Evolutionary conservation across 352 stramenopile species (phyloP).

Genomic region (Thalassiosira mediterranea): DNA sequence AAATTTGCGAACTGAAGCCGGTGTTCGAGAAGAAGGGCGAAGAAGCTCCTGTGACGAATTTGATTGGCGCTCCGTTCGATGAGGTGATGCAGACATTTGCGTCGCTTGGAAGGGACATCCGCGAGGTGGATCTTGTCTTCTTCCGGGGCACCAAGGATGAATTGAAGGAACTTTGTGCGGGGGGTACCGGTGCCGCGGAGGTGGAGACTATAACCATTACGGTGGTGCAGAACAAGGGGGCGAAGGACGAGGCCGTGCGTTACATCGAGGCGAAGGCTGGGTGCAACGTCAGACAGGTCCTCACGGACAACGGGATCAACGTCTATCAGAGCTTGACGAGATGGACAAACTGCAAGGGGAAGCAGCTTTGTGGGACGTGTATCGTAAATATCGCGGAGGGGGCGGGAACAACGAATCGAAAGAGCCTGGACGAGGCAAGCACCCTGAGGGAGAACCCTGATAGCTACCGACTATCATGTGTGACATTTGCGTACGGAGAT

Average conservation of each 20-base stretch:
- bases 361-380: constrained; percentile 87
- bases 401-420: constrained; percentile 74
- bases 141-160: constrained; percentile 79
- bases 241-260: constrained; percentile 43
- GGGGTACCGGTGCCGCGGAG: constrained; percentile 15
- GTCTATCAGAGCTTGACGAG: constrained; percentile 86
- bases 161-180: constrained; percentile 62
- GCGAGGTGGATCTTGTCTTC: constrained; percentile 77
- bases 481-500: constrained; percentile 86
- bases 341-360: constrained; percentile 88
- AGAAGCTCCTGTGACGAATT: constrained; percentile 40
- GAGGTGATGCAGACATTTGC: constrained; percentile 78
- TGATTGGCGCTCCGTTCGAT: constrained; percentile 78
- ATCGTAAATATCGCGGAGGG: constrained; percentile 85
- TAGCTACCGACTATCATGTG: constrained; percentile 85
- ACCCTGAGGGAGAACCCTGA: constrained; percentile 86
- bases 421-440: constrained; percentile 84
- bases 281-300: constrained; percentile 82
- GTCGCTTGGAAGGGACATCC: constrained; percentile 52
- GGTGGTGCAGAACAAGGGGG: constrained; percentile 80
- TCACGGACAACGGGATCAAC: constrained; percentile 85
- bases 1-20: constrained; percentile 77
- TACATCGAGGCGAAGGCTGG: constrained; percentile 64
- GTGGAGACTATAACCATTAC: constrained; percentile 69
- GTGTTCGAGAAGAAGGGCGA: constrained; percentile 33